Evolutionary conservation across 179 eudicot species (phyloP), one percentile per base, ranked within the genome.

Genomic region (Silene vulgaris): DNA sequence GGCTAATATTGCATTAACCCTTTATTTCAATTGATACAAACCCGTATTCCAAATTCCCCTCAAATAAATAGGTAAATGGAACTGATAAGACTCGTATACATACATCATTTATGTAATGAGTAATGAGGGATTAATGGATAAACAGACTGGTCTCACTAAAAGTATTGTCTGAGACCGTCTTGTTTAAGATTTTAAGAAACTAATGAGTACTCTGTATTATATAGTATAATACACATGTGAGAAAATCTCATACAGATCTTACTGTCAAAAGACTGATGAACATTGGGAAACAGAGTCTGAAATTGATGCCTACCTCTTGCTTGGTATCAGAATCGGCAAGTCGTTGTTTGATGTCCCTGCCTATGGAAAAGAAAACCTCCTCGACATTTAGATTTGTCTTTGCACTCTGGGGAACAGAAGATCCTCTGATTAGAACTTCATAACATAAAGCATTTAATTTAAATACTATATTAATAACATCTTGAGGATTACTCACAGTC

Each of bases 301-400:
- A 50, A 68, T 28, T 9, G 48, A 26, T 12, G 23, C 30, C 21
- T 86, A 91, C 97, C 90, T 90, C 92, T 56, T 89, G 83, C 81
- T 69, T 88, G 73, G 87, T 75, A 82, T 91, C 97, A 1, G 96
- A 75, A 75, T 90, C 96, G 57, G 97, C 87, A 64, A 91, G 96
- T 80, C 97, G 85, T 85, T 91, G 92, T 88, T 91, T 91, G 61
- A 91, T 91, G 79, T 91, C 96, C 85, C 87, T 88, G 43, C 85
- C 97, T 76, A 91, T 91, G 79, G 97, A 91, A 80, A 87, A 90
- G 95, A 91, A 91, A 71, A 88, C 96, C 76, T 90, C 84, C 85
- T 91, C 96, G 75, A 91, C 97, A 63, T 88, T 91, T 74, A 90
- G 85, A 81, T 91, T 91, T 30, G 97, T 90, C 82, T 88, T 90